Evolutionary conservation across 768 basidiomycete genomes (phyloP).

Genomic region (Mycena maculata): DNA sequence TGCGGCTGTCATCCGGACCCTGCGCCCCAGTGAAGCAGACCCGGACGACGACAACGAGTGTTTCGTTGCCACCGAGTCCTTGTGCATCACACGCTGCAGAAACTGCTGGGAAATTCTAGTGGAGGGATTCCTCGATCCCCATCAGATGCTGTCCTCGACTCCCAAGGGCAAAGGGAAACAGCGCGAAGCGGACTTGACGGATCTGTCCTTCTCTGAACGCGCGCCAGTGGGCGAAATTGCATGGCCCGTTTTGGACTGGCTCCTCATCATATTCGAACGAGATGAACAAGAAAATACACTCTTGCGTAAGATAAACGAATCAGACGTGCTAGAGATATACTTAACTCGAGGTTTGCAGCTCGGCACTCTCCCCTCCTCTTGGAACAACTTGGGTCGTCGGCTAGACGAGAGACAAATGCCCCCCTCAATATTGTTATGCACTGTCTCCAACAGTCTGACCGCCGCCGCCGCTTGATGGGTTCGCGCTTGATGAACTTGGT

Average conservation of each 20-base stretch:
- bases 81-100: slow-evolving; percentile 63
- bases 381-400: slow-evolving; percentile 61
- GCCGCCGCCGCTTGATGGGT: too few relatives aligned
- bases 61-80: slow-evolving; percentile 64
- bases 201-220: too few relatives aligned
- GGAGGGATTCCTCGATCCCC: slow-evolving; percentile 61
- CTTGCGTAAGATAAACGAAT: slow-evolving; percentile 26
- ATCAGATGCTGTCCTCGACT: slow-evolving; percentile 40
- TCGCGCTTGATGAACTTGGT: slow-evolving; percentile 35
- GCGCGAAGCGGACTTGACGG: slow-evolving; percentile 43
- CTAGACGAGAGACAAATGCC: slow-evolving; percentile 71
- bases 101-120: slow-evolving; percentile 72
- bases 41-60: slow-evolving; percentile 58
- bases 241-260: slow-evolving; percentile 80
- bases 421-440: too few relatives aligned
- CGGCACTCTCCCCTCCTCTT: slow-evolving; percentile 65
- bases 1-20: slow-evolving; percentile 60
- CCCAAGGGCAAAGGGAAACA: slow-evolving; percentile 52
- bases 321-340: background rate
- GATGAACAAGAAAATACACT: slow-evolving; percentile 56
- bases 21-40: slow-evolving; percentile 51
- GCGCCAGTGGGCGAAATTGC: slow-evolving; percentile 70
- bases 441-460: too few relatives aligned
- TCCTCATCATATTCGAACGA: slow-evolving; percentile 74
- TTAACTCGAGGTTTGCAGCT: slow-evolving; percentile 32